A percentile compares a stretch with the other conserved stretches of the same genome.
These are phyloP conservation scores for Schizophyllum amplum DNA, from an alignment of 1,284 basidiomycete species.

Conservation along the genomic window DNA sequence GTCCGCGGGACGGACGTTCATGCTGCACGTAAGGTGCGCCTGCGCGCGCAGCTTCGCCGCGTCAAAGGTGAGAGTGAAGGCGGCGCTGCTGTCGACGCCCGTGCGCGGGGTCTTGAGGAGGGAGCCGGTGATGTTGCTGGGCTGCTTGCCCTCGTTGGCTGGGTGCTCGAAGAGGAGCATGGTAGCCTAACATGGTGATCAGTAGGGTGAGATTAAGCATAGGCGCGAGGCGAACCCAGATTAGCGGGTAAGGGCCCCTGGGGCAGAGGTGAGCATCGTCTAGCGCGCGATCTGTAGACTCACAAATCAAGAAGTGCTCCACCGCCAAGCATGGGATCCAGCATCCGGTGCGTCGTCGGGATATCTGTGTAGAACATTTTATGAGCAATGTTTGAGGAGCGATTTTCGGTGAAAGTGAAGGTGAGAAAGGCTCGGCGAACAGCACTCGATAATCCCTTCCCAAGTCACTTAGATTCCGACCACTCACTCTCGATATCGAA, in stretches of 20 bases:
- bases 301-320: slow-evolving; percentile 82
- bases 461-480: background rate
- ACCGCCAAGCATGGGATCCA: slow-evolving; percentile 77
- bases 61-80: slow-evolving; percentile 70
- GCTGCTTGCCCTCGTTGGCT: slow-evolving; percentile 47
- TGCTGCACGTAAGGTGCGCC: slow-evolving; percentile 59
- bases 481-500: slow-evolving; percentile 64
- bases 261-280: background rate
- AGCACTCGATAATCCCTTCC: background rate
- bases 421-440: background rate
- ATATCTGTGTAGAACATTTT: slow-evolving; percentile 41
- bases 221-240: slow-evolving; percentile 70
- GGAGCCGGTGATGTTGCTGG: slow-evolving; percentile 47
- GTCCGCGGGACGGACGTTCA: slow-evolving; percentile 30
- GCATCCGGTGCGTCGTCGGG: slow-evolving; percentile 63
- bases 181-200: slow-evolving; percentile 42
- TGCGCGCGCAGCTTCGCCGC: slow-evolving; percentile 46
- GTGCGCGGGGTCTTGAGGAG: slow-evolving; percentile 73
- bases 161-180: slow-evolving; percentile 74
- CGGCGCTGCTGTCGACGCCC: slow-evolving; percentile 73
- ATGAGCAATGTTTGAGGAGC: no score
- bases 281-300: slow-evolving; percentile 17
- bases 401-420: background rate
- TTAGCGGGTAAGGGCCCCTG: slow-evolving; percentile 76
- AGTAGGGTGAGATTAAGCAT: slow-evolving; percentile 2